Evolutionary conservation across 1,284 basidiomycete genomes (phyloP), one percentile per base, ranked within the genome.

Genomic region (Cerrena zonata): DNA sequence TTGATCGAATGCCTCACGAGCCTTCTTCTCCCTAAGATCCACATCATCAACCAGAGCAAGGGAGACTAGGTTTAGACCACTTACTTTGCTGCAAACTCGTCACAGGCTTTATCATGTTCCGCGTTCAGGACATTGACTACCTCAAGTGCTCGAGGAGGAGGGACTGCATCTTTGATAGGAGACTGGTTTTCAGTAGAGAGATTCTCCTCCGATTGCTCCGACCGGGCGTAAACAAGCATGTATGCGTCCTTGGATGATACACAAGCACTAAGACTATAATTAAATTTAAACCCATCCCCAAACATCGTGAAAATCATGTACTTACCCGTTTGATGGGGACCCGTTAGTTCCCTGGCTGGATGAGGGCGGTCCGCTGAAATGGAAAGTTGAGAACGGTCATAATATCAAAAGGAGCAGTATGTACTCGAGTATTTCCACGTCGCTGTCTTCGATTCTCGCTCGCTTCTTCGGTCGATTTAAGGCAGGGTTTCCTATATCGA

Each of bases 181-280:
- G 19, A 18, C 11, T 24, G 40, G 21, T 12, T 36, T 30, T 15
- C 12, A 10, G 21, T 25, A 10, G 45, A n/a, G 4, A n/a, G 10
- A 7, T 22, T 22, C 1, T 40, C 48, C 13, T 59, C 42, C 38
- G n/a, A 13, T 23, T 47, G 34, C 36, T 47, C 50, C 36, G 63
- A 64, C 7, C 79, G 78, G 38, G 80, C 78, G 67, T 95, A 96
- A 47, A 96, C 84, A 36, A 95, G 77, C 91, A 95, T 94, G 68
- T 96, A 95, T 22, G 90, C 91, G 58, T 94, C 90, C 65, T 80
- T 86, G 1, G 91, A 93, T 1, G 77, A 73, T 52, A 65, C 56
- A 48, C 58, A 59, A 44, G 67, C 63, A 53, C 26, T 49, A 21
- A 45, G 7, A 11, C 49, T 39, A n/a, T n/a, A n/a, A n/a, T n/a